phyloP scores from a whole-genome alignment of 352 stramenopile species.

The Albugo candida region DNA sequence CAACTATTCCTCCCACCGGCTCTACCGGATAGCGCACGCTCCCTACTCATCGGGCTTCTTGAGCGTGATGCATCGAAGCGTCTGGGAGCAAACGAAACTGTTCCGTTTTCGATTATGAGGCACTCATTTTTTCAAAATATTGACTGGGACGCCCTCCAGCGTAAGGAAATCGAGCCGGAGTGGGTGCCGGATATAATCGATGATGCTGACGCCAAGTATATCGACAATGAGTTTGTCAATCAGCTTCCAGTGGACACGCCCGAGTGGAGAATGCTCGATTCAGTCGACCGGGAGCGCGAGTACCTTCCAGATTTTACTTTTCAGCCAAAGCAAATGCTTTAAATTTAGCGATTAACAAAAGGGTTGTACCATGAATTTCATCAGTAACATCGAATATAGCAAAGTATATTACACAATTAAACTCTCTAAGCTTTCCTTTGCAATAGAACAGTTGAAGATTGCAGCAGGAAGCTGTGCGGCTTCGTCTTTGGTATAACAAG shows the following conservation, averaged over 20 bases:
- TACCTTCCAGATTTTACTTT: conserved; percentile 78
- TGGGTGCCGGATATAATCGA: conserved; percentile 71
- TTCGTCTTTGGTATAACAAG: conserved; percentile 53
- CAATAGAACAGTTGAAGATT: conserved; percentile 45
- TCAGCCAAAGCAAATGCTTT: conserved; percentile 47
- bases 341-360: conserved; percentile 17
- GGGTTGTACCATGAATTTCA: too few relatives aligned
- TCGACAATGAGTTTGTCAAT: conserved; percentile 78
- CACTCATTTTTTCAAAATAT: conserved; percentile 76
- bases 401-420: too few relatives aligned
- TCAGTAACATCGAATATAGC: too few relatives aligned
- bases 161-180: conserved; percentile 56
- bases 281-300: conserved; percentile 63
- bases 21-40: conserved; percentile 46
- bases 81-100: conserved; percentile 48
- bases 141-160: conserved; percentile 71
- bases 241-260: conserved; percentile 71
- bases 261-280: conserved; percentile 79
- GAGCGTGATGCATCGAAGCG: conserved; percentile 50
- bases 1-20: conserved; percentile 62
- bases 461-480: conserved; percentile 38
- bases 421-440: too few relatives aligned
- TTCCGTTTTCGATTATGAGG: conserved; percentile 78
- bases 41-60: conserved; percentile 56
- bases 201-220: conserved; percentile 69